These are phyloP conservation scores for Melastoma malabathricum DNA, from an alignment of 345 rosid species.

Conservation along the genomic window DNA sequence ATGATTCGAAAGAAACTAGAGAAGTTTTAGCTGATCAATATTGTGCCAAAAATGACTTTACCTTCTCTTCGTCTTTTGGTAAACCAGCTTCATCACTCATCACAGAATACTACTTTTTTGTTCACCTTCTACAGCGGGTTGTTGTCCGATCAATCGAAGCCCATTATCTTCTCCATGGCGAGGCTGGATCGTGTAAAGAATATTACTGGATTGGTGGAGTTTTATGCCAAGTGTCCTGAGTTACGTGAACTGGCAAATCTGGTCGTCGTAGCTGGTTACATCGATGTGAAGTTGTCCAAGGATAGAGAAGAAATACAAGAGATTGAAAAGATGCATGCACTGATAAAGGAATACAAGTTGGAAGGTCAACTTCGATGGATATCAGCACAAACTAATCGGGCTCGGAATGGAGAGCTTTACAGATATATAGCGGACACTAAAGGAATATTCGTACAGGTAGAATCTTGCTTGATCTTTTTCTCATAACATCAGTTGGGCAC, in stretches of 20 bases:
- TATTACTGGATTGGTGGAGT: slow-evolving; percentile 84
- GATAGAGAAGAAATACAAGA: slow-evolving; percentile 95
- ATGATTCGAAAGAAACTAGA: no score
- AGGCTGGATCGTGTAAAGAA: slow-evolving; percentile 89
- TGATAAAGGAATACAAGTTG: slow-evolving; percentile 49
- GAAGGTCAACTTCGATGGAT: slow-evolving; percentile 93
- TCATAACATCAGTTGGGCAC: background rate
- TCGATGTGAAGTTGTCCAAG: slow-evolving; percentile 59
- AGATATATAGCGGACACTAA: slow-evolving; percentile 77
- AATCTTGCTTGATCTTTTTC: background rate
- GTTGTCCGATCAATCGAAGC: slow-evolving; percentile 64
- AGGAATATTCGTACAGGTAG: slow-evolving; percentile 92
- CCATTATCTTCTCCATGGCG: slow-evolving; percentile 92
- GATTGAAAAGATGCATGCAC: slow-evolving; percentile 80
- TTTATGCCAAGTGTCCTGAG: slow-evolving; percentile 48
- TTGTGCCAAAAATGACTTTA: no score
- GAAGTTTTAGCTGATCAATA: no score
- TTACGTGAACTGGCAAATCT: slow-evolving; percentile 84
- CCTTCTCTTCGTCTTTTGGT: no score
- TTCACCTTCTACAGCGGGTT: slow-evolving; percentile 45
- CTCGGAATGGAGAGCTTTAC: slow-evolving; percentile 90
- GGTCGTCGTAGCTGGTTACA: slow-evolving; percentile 78
- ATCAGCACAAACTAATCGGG: slow-evolving; percentile 78
- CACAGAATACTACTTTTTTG: background rate
- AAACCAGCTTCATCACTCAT: no score